Base-by-base conservation (phyloP, 2,329 filamentous ascomycete genomes). In the Bipolaris bicolor region DNA sequence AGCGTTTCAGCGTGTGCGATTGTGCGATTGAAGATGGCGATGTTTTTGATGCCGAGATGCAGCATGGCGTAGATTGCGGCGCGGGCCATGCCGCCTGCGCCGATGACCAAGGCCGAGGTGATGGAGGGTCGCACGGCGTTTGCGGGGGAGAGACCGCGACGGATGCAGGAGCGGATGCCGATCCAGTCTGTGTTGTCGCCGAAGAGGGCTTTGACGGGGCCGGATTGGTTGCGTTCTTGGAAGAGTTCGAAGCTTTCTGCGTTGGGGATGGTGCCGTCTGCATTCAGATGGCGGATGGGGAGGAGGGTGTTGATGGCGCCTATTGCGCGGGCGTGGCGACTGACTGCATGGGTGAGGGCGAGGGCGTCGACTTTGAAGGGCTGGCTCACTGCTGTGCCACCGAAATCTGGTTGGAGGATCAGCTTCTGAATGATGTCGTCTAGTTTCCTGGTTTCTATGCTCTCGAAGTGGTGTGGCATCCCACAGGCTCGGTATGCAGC, bases 171-270 rank as follows among this genome's bases (percentile, higher is more conserved):
- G 53, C 88, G 81, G 36, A 92, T 90, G 6, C 90, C 90, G 31
- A 92, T 88, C 87, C 90, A 92, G 72, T 92, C 90, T 0, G 89
- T 92, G 56, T 93, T 93, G 56, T 92, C 89, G 0, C 90, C 90
- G 60, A 91, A 90, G 0, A 92, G 79, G 0, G 87, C 88, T 61
- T 84, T 84, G 13, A 91, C 84, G 0, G 86, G 85, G 0, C 89
- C 89, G 1, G 86, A 82, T 41, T 85, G 82, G 62, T 88, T 88
- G 53, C 87, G 82, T 33, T 86, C 81, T 40, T 81, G 78, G 47
- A 80, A 77, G 3, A 85, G 73, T 0, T 81, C 81, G 3, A 75
- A 56, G 24, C 84, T 83, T 22, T 83, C 79, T 20, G 84, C 84
- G 33, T 83, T 79, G 1, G 86, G 83, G 0, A 86, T 82, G 24